Conservation (phyloP, 352 stramenopile genomes). For the Globisporangium orthogonon region DNA sequence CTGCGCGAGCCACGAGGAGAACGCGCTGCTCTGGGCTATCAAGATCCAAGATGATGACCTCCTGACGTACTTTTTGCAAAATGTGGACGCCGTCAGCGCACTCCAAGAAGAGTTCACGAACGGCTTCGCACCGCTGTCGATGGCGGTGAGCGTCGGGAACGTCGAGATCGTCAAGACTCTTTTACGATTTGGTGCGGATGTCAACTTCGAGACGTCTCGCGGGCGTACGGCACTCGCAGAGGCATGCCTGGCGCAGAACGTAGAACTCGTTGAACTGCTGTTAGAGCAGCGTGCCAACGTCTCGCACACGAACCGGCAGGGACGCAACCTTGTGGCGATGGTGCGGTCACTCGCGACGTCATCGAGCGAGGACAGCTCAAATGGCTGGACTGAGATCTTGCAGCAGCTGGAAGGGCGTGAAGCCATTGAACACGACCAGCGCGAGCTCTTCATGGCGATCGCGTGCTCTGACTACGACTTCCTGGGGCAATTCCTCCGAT, state of each 20-base stretch:
- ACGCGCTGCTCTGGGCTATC: conserved; percentile 48
- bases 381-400: conserved; percentile 26
- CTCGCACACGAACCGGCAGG: conserved; percentile 54
- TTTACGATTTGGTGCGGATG: conserved; percentile 56
- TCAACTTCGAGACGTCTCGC: conserved; percentile 63
- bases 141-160: conserved; percentile 39
- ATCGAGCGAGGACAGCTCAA: not conserved
- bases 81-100: conserved; percentile 19
- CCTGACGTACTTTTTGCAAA: conserved; percentile 52
- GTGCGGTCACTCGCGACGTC: conserved; percentile 22
- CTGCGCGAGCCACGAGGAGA: conserved; percentile 50
- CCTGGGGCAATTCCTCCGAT: conserved; percentile 34
- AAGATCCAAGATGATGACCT: conserved; percentile 60
- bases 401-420: conserved; percentile 32
- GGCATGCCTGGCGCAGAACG: conserved; percentile 42
- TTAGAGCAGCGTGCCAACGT: conserved; percentile 56
- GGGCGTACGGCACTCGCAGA: conserved; percentile 60
- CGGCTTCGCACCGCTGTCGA: conserved; percentile 52
- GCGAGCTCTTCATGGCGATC: conserved; percentile 60
- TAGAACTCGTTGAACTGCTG: conserved; percentile 44
- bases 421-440: conserved; percentile 44
- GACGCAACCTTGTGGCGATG: conserved; percentile 36
- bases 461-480: conserved; percentile 64
- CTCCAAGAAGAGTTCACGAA: conserved; percentile 62
- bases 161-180: conserved; percentile 47